Percentiles rank a stretch among this genome's conserved stretches.
These are phyloP conservation scores for Ustilago crameri DNA, from an alignment of 1,284 basidiomycete species.

Conservation along the genomic window DNA sequence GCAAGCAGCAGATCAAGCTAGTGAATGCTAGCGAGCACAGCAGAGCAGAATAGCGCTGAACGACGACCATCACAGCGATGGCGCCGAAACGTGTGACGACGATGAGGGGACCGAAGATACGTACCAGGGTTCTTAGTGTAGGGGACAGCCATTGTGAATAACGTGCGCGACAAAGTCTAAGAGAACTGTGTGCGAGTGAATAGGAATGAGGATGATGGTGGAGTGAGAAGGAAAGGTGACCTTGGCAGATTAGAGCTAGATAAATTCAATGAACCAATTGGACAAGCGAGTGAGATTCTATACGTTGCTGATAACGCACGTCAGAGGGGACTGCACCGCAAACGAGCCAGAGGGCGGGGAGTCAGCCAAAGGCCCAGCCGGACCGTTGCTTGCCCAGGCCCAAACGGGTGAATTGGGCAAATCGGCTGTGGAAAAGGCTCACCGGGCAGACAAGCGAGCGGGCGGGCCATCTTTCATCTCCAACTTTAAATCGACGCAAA, in stretches of 20 bases:
- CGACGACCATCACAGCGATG: background rate
- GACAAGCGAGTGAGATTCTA: constrained; percentile 12
- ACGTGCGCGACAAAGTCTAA: constrained; percentile 21
- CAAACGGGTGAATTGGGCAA: constrained; percentile 6
- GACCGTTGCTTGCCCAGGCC: background rate
- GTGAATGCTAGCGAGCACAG: background rate
- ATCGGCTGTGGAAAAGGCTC: background rate
- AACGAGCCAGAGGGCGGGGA: background rate
- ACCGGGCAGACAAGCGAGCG: background rate
- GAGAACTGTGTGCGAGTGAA: background rate
- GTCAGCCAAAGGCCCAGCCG: background rate
- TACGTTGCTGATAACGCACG: constrained; percentile 32
- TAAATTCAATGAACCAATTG: constrained; percentile 13
- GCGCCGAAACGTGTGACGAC: background rate
- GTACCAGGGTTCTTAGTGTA: constrained; percentile 58
- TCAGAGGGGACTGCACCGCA: constrained; percentile 4
- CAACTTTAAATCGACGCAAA: background rate
- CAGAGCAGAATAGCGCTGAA: background rate
- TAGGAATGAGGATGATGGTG: constrained; percentile 12
- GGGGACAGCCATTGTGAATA: constrained; percentile 53
- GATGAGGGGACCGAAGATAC: constrained; percentile 16
- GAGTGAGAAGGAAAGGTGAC: constrained; percentile 11
- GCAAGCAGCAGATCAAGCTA: background rate
- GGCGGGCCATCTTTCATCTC: constrained; percentile 16
- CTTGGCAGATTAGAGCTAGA: constrained; percentile 1